Conservation (phyloP, 2,329 filamentous ascomycete genomes). For the Eutypa lata region DNA sequence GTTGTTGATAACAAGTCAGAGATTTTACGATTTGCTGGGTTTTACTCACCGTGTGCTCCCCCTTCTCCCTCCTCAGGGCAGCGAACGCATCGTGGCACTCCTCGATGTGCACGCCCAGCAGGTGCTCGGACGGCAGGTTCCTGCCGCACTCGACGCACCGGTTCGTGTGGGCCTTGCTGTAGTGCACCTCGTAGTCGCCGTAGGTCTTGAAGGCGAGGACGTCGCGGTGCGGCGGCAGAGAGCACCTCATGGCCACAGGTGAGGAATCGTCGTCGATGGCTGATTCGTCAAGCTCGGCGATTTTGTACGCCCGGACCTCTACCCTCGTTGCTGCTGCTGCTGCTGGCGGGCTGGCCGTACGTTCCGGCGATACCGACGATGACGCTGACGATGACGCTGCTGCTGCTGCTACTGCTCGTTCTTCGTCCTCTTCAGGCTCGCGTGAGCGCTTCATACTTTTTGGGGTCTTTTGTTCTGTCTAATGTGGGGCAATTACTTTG, state of each 20-base stretch:
- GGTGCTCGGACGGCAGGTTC: conserved; percentile 83
- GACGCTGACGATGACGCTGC: too few species aligned
- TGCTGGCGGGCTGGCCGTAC: conserved; percentile 7
- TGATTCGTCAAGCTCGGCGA: conserved; percentile 55
- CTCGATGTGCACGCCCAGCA: conserved; percentile 80
- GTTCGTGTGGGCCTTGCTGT: conserved; percentile 75
- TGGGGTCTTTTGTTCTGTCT: conserved; percentile 21
- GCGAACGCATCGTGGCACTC: conserved; percentile 86
- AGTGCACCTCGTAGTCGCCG: conserved; percentile 83
- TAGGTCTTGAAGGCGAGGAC: conserved; percentile 70
- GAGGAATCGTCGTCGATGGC: conserved; percentile 28
- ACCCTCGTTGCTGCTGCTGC: conserved; percentile 3
- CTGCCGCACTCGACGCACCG: conserved; percentile 79
- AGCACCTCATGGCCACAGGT: conserved; percentile 67
- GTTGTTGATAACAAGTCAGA: too few species aligned
- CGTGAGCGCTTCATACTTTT: conserved; percentile 59
- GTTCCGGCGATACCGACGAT: conserved; percentile 10
- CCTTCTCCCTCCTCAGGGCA: conserved; percentile 68
- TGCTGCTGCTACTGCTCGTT: conserved; percentile 6
- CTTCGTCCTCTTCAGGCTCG: conserved; percentile 50
- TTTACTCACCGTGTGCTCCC: conserved; percentile 77
- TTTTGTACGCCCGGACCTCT: conserved; percentile 43
- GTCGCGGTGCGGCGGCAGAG: conserved; percentile 74
- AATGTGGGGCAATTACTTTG: conserved; percentile 34
- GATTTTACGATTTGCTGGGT: too few species aligned